A percentile compares a stretch with the other conserved stretches of the same genome.
Conservation (phyloP, 176 grass and related monocot genomes). For the Ampelocalamus luodianensis region DNA sequence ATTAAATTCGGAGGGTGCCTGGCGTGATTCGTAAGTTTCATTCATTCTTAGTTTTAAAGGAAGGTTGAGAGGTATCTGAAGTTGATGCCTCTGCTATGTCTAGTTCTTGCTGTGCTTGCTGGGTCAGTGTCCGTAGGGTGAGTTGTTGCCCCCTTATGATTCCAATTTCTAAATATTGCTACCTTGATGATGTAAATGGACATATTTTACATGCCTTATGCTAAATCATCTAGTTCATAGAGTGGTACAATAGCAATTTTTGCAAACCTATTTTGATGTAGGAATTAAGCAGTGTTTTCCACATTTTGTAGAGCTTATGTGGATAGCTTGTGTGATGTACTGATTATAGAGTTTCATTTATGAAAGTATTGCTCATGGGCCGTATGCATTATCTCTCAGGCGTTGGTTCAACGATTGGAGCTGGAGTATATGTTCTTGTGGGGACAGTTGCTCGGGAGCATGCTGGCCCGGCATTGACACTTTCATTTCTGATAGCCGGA, state of each 20-base stretch:
- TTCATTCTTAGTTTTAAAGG: background rate
- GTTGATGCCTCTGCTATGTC: background rate
- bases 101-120: conserved; percentile 22
- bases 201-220: background rate
- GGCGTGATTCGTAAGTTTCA: background rate
- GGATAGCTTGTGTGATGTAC: background rate
- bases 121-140: conserved; percentile 11
- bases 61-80: conserved; percentile 9
- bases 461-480: conserved; percentile 65
- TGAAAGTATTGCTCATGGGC: background rate
- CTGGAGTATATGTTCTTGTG: conserved; percentile 82
- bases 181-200: background rate
- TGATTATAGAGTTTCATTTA: background rate
- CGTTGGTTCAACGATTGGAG: conserved; percentile 84
- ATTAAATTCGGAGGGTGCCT: background rate
- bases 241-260: background rate
- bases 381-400: conserved; percentile 47
- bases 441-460: conserved; percentile 87
- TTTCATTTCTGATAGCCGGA: conserved; percentile 85
- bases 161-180: background rate
- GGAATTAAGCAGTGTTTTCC: conserved; percentile 17
- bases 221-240: background rate
- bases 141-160: background rate
- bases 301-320: background rate
- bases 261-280: background rate